These are phyloP conservation scores for Serendipita sp. DNA, from an alignment of 768 basidiomycete species.

Conservation along the genomic window DNA sequence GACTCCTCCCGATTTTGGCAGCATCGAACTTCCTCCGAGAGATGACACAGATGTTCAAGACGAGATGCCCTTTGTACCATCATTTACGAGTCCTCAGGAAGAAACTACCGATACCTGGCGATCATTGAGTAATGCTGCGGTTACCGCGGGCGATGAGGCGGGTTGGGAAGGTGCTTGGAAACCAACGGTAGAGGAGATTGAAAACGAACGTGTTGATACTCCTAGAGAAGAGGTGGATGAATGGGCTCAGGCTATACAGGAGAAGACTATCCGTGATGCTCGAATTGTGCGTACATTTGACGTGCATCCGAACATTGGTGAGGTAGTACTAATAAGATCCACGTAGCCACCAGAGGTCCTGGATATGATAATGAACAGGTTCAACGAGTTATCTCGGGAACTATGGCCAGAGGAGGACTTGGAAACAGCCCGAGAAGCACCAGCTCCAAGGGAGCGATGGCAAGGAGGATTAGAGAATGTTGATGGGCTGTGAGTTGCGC, in stretches of 20 bases:
- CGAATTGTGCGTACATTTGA: not conserved
- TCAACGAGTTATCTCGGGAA: not conserved
- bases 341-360: not conserved
- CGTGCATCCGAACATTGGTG: not conserved
- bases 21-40: not conserved
- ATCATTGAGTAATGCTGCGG: not conserved
- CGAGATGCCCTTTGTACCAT: not conserved
- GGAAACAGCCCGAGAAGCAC: not conserved
- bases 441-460: not conserved
- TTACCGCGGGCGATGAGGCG: not conserved
- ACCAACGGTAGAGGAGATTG: not conserved
- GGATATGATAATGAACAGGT: slow-evolving; percentile 1
- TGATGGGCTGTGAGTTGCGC: not conserved
- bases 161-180: slow-evolving; percentile 4
- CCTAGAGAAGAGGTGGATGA: not conserved
- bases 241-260: slow-evolving; percentile 1
- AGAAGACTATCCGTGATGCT: not conserved
- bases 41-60: not conserved
- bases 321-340: not conserved
- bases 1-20: not conserved
- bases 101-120: not conserved
- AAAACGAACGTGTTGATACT: not conserved
- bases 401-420: slow-evolving; percentile 4
- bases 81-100: not conserved
- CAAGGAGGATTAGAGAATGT: slow-evolving; percentile 5